phyloP scores from a whole-genome alignment of 352 stramenopile species.

The Peronospora belbahrii region DNA sequence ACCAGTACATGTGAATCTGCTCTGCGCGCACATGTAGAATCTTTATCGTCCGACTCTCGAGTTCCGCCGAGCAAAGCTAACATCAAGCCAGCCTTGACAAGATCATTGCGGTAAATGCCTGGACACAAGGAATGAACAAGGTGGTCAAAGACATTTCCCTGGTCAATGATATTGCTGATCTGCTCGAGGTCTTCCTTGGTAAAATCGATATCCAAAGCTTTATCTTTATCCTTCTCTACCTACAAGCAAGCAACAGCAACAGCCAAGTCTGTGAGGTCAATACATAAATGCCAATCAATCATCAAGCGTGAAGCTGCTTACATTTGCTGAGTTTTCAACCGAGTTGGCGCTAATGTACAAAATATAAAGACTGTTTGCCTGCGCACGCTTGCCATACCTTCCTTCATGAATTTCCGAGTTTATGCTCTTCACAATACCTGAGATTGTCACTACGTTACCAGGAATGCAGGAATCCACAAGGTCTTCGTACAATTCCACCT shows the following conservation, averaged over 20 bases:
- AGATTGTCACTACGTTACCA: slow-evolving; percentile 91
- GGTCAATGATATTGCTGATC: slow-evolving; percentile 86
- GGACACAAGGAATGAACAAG: slow-evolving; percentile 93
- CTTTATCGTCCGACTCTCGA: slow-evolving; percentile 49
- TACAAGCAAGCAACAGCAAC: neutral
- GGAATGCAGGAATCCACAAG: slow-evolving; percentile 94
- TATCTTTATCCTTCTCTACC: slow-evolving; percentile 42
- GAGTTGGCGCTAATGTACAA: slow-evolving; percentile 92
- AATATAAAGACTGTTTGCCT: slow-evolving; percentile 89
- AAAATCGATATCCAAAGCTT: slow-evolving; percentile 62
- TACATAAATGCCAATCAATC: neutral
- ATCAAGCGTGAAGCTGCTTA: slow-evolving; percentile 3
- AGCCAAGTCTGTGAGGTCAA: neutral
- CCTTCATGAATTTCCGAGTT: slow-evolving; percentile 91
- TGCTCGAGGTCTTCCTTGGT: slow-evolving; percentile 87
- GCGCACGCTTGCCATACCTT: slow-evolving; percentile 83
- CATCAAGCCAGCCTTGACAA: slow-evolving; percentile 96
- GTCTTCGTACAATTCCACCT: slow-evolving; percentile 86
- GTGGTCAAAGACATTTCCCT: slow-evolving; percentile 89
- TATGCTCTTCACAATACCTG: slow-evolving; percentile 91
- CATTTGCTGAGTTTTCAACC: slow-evolving; percentile 68
- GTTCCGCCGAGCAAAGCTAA: slow-evolving; percentile 93
- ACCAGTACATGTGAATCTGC: slow-evolving; percentile 94
- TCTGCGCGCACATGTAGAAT: slow-evolving; percentile 62
- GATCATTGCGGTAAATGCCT: slow-evolving; percentile 95